Base-by-base conservation (phyloP, 106 monocot species). In the Dendrobium nobile region DNA sequence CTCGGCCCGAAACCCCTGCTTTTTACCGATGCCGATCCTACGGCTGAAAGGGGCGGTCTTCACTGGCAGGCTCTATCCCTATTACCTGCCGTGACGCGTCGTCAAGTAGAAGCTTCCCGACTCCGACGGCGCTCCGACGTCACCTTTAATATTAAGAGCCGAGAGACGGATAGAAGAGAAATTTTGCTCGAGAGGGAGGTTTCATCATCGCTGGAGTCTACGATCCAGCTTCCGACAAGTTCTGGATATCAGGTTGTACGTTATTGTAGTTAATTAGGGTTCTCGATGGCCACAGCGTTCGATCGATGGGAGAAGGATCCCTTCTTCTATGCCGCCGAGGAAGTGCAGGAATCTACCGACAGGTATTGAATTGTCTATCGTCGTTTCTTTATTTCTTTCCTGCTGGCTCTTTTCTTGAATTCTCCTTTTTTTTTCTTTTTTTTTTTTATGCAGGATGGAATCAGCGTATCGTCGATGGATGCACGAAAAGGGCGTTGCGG, bases 281-380 rank as follows among this genome's bases (percentile, higher is more conserved):
- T 45, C 28, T 11, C 27, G 40, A 92, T 92, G 92, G 90, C 86
- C 3, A 89, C 92, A 77, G 73, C 77, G 47, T 92, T 92, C 47
- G 92, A 92, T 78, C 82, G 86, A 42, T 92, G 92, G 92, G 86
- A 88, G 83, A 90, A 92, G 82, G 92, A 92, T 73, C 88, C 88
- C 47, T 92, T 92, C 83, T 92, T 92, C 80, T 70, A 83, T 65
- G 90, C 92, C 1, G 92, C 92, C 37, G 92, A 92, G 84, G 92
- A 92, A 73, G 92, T 92, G 41, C 92, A 92, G 77, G 90, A 90
- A 81, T 90, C 92, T 20, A 78, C 90, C 24, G 92, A 92, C 54
- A 88, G 90, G 92, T 92, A 73, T 33, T 1, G 28, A 47, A 28
- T 80, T 68, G 26, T 41, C n/a, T 9, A 59, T 7, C n/a, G 2